Percentiles rank a stretch among this genome's conserved stretches.
Conservation (phyloP, 1,139 yeast species). For the Scheffersomyces titani region DNA sequence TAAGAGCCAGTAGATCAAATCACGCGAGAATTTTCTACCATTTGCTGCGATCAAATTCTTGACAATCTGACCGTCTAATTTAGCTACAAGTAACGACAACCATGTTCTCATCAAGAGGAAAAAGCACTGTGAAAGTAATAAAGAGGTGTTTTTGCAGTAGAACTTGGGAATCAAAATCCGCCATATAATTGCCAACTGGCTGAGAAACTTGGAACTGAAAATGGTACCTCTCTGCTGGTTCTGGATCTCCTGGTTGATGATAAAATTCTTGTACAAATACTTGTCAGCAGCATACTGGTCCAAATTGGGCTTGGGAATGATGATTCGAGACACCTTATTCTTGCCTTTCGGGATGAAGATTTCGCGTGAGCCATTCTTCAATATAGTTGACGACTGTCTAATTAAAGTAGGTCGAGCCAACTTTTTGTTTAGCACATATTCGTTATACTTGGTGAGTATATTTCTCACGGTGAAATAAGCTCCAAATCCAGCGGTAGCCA, state of each 20-base stretch:
- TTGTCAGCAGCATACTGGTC: conserved; percentile 72
- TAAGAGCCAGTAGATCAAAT: conserved; percentile 81
- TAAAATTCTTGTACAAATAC: conserved; percentile 57
- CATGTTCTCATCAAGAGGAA: conserved; percentile 83
- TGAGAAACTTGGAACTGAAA: conserved; percentile 67
- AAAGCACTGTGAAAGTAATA: conserved; percentile 70
- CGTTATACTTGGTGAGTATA: conserved; percentile 33
- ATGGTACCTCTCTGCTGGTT: conserved; percentile 30
- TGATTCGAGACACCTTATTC: conserved; percentile 44
- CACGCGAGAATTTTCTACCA: conserved; percentile 73
- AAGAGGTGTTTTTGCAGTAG: conserved; percentile 64
- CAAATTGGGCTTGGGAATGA: conserved; percentile 57
- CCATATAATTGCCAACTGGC: conserved; percentile 78
- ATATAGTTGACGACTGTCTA: conserved; percentile 43
- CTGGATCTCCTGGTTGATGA: conserved; percentile 37
- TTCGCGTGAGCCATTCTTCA: conserved; percentile 57
- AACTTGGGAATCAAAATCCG: conserved; percentile 77
- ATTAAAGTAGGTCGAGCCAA: conserved; percentile 40
- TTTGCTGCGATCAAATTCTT: conserved; percentile 85
- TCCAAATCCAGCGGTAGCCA: conserved; percentile 48
- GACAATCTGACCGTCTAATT: conserved; percentile 89
- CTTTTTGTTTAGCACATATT: conserved; percentile 26
- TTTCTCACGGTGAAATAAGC: conserved; percentile 34
- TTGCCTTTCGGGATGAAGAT: conserved; percentile 56
- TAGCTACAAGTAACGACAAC: conserved; percentile 82